Evolutionary conservation across 2,329 filamentous ascomycete genomes (phyloP), one percentile per base, ranked within the genome.

Genomic region (Pseudonectria buxi): DNA sequence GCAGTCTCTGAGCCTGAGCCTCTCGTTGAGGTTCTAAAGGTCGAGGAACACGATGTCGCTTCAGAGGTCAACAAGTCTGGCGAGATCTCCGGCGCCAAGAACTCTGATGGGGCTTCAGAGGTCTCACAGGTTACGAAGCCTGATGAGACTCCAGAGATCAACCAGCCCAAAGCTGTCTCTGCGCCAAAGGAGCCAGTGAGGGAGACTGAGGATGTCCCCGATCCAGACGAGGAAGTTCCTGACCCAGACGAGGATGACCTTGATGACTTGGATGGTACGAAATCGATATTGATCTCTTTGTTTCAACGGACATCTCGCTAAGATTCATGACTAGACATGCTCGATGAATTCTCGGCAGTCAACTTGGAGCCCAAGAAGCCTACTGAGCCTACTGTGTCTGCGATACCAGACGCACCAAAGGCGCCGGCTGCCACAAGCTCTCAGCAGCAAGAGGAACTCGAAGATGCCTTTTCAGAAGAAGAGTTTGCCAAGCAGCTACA

Each of bases 181-280:
- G 26, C 14, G 11, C 12, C 14, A 10, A 25, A 16, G 16, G 38
- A 39, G 32, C 16, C 40, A 37, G 24, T 47, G 18, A 22, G 9
- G 9, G 18, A 22, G 18, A 9, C 5, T 22, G 18, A 22, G 5
- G 18, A 22, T 22, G 9, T 22, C 18, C 18, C 18, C 9, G 18
- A 22, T 22, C 18, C 18, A 12, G 50, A 59, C 14, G 75, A 73
- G 14, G 74, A 83, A 47, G 79, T 83, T 12, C 82, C 88, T 14
- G 90, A 95, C 53, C 90, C 89, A 6, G 90, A 96, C 47, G 89
- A 94, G 62, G 92, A 92, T 61, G 86, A 92, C 49, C 67, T 92
- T 14, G 86, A 95, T 54, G 92, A 96, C 54, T 69, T 98, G 29
- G 92, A 98, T 63, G 87, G 86, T 86, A 62, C 49, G 67, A 22